Evolutionary conservation across 2,329 filamentous ascomycete genomes (phyloP), one percentile per base, ranked within the genome.

Genomic region (Beauveria sp.): DNA sequence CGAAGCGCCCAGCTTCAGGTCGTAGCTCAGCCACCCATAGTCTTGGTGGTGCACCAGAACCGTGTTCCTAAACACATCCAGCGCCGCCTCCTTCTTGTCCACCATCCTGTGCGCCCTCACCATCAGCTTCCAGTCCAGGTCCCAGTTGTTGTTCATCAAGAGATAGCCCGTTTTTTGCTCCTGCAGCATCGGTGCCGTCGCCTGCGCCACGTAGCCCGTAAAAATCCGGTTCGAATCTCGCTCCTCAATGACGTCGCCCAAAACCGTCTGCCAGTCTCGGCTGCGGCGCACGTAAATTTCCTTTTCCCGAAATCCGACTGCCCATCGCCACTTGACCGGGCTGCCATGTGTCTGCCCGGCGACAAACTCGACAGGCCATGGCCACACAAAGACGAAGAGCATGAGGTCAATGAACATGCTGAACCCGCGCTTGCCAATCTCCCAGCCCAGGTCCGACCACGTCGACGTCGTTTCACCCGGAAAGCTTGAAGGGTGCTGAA

Each of bases 51-150:
- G 82, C 16, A 93, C 78, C 30, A 93, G 74, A n/a, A 91, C 86
- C 2, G 88, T 79, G 57, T 84, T 86, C 63, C 83, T 83, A 70
- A 96, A 88, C 26, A 86, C 85, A n/a, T 89, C 83, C 16, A 90
- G 70, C 24, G 79, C 72, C 26, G 82, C 68, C 22, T 80, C 78
- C 68, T 85, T 86, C 66, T 79, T 78, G 65, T 91, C 87, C 1
- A 92, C 82, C 66, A 96, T 73, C 40, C 77, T 76, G 51, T 91
- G 88, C 4, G 90, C 91, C 64, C 81, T 76, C 14, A 91, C 78
- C 90, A 97, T 97, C 22, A 82, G 81, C 52, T 81, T 80, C 82
- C 93, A 97, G 72, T 96, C 92, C 63, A 97, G 78, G 72, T 96
- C 90, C 88, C 91, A 98, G 64, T 91, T 83, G 64, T 82, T 84